Evolutionary conservation across 106 monocot species (phyloP).

Genomic region (Phalaenopsis aphrodite): DNA sequence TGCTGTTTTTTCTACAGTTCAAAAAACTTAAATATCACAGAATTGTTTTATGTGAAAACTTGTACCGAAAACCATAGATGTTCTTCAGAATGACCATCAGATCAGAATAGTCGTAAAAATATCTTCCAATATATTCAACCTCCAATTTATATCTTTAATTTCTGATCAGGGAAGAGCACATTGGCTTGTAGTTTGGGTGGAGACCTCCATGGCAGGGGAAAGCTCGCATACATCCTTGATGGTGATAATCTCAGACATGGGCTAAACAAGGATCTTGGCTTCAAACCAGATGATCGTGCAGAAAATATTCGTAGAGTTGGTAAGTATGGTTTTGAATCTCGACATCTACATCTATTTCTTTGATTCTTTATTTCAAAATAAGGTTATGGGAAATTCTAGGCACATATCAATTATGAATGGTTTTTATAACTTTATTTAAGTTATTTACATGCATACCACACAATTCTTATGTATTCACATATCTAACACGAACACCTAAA

Average conservation of each 20-base stretch:
- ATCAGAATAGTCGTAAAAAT: background rate
- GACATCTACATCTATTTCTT: background rate
- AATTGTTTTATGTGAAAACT: too few relatives aligned
- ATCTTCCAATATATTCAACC: background rate
- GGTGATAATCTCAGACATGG: constrained; percentile 92
- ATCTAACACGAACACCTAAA: too few relatives aligned
- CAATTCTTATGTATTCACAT: too few relatives aligned
- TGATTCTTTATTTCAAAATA: background rate
- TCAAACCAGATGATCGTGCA: constrained; percentile 68
- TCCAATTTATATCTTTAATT: too few relatives aligned
- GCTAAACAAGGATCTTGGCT: constrained; percentile 74
- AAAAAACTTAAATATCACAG: too few relatives aligned
- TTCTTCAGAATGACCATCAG: background rate
- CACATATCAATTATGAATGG: too few relatives aligned
- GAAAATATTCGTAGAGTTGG: constrained; percentile 89
- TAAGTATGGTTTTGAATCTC: constrained; percentile 12
- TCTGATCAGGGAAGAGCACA: constrained; percentile 68
- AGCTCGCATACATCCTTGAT: constrained; percentile 78
- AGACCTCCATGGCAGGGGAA: constrained; percentile 60
- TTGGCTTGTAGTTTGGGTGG: constrained; percentile 63
- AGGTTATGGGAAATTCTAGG: too few relatives aligned
- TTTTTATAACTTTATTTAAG: background rate
- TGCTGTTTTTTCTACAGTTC: too few relatives aligned
- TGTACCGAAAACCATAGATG: background rate
- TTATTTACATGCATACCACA: too few relatives aligned